Evolutionary conservation across 495 filamentous ascomycete species (phyloP).

Genomic region (Pyrenula massariospora): DNA sequence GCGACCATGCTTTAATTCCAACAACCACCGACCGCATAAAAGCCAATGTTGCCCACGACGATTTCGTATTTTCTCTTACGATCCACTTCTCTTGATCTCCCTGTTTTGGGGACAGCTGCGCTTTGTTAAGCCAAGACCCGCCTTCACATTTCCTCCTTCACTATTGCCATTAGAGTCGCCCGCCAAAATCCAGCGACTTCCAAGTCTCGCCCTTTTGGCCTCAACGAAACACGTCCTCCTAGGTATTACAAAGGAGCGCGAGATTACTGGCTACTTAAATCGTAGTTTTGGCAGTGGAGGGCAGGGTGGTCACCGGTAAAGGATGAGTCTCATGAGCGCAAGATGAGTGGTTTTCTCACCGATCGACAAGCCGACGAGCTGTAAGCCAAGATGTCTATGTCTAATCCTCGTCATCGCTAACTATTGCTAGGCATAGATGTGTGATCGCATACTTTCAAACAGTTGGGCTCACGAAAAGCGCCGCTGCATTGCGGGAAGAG

Average conservation of each 20-base stretch:
- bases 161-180: no score
- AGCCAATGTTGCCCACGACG: background rate
- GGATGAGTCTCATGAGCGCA: background rate
- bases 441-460: constrained; percentile 79
- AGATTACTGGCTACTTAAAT: background rate
- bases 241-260: background rate
- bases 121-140: no score
- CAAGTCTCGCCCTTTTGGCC: background rate
- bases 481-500: constrained; percentile 44
- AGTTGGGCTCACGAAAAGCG: constrained; percentile 55
- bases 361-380: constrained; percentile 78
- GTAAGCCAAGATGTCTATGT: constrained; percentile 42
- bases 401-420: background rate
- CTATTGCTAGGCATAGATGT: constrained; percentile 60
- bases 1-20: background rate
- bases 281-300: background rate
- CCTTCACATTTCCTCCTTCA: no score
- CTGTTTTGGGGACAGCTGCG: no score
- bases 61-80: background rate
- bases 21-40: background rate
- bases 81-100: no score
- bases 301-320: background rate
- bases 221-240: background rate
- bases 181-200: background rate
- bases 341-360: constrained; percentile 69